Evolutionary conservation across 2,329 filamentous ascomycete species (phyloP), one percentile per base, ranked within the genome.

Genomic region (Pseudogymnoascus sp.): DNA sequence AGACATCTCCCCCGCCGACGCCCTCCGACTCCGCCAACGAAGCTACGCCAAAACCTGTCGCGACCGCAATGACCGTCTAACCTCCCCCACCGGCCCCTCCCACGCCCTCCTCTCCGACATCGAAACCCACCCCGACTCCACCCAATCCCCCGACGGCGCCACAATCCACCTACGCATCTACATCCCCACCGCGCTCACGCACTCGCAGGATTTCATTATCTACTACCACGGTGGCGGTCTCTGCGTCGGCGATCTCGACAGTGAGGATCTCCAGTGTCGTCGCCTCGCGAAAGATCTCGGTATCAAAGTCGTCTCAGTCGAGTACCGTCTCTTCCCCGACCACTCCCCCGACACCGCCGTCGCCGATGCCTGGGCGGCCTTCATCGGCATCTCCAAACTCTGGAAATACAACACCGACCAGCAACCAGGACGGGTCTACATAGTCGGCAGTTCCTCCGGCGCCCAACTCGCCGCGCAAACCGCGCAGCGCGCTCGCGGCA

Each of bases 201-300:
- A 63, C 16, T 34, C 34, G 8, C 11, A 72, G 5, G 65, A 71
- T 3, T 66, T 77, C 5, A 69, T 79, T 10, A 66, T 81, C 16
- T 81, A 81, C 69, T 79, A 77, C 67, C 80, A 82, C 66, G 80
- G 80, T 8, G 80, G 80, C 12, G 79, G 78, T 0, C 71, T 82
- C 1, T 70, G 71, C 29, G 77, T 81, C 34, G 80, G 80, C 10
- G 78, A 80, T 62, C 76, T 78, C 1, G 78, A 81, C 65, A 80
- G 76, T 65, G 80, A 82, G 68, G 79, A 82, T 57, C 70, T 81
- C 1, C 76, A 78, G 1, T 81, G 78, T 67, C 75, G 79, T 0
- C 75, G 74, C 26, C 73, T 81, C 21, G 67, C 76, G 26, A 73
- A 75, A 21, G 71, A 69, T 5, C 63, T 72, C 0, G 64, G 66